Evolutionary conservation across 75 land plant species (phyloP).

Genomic region (Cryptomeria japonica): DNA sequence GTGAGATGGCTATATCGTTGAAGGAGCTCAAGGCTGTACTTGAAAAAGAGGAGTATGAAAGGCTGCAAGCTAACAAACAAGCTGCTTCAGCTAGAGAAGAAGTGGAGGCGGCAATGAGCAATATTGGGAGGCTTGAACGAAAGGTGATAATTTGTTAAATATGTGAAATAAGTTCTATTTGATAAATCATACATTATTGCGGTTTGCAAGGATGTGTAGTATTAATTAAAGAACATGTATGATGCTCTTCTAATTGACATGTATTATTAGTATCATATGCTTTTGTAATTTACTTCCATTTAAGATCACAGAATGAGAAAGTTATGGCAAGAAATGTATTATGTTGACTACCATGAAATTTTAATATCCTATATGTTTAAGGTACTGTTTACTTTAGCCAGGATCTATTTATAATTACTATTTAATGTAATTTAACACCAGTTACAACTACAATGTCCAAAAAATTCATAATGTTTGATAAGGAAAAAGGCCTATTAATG

Average conservation of each 20-base stretch:
- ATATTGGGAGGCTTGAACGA: conserved; percentile 51
- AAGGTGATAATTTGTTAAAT: conserved; percentile 42
- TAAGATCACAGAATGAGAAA: background rate
- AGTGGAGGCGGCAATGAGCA: conserved; percentile 33
- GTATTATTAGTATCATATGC: conserved; percentile 3
- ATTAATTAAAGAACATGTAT: background rate
- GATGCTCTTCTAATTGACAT: background rate
- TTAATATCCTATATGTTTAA: background rate
- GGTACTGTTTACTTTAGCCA: background rate
- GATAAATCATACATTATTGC: background rate
- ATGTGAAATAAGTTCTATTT: background rate
- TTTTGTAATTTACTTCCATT: background rate
- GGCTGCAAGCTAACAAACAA: conserved; percentile 51
- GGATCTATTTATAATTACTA: background rate
- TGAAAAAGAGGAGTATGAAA: conserved; percentile 48
- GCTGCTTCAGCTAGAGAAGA: conserved; percentile 47
- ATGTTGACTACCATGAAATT: background rate
- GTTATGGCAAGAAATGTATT: background rate
- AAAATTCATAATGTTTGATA: too few relatives aligned
- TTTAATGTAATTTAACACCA: background rate
- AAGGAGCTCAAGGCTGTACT: conserved; percentile 60
- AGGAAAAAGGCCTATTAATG: too few relatives aligned
- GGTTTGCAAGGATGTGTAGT: background rate
- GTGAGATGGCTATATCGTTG: conserved; percentile 57
- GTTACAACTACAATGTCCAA: background rate